Evolutionary conservation across 495 filamentous ascomycete genomes (phyloP).

Genomic region (Aspergillus asperescens): DNA sequence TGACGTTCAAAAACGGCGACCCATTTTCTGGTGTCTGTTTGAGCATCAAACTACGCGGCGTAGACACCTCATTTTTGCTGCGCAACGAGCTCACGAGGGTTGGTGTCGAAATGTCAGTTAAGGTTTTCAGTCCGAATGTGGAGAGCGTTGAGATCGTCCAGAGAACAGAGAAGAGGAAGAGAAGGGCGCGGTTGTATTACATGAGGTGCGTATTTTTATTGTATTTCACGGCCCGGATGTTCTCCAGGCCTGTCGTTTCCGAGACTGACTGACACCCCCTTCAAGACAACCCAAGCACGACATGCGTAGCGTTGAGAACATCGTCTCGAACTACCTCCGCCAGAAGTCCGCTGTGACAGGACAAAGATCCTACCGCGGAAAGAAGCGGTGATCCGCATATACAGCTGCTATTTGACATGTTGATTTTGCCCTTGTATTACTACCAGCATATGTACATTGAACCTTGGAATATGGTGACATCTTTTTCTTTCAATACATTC

Average conservation of each 20-base stretch:
- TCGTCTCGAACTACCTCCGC: slow-evolving; percentile 64
- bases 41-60: slow-evolving; percentile 73
- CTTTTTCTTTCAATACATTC: slow-evolving; percentile 10
- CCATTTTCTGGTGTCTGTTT: slow-evolving; percentile 86
- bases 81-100: slow-evolving; percentile 75
- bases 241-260: neutral
- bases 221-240: neutral
- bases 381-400: slow-evolving; percentile 22
- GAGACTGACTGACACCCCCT: slow-evolving; percentile 4
- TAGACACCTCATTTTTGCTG: slow-evolving; percentile 81
- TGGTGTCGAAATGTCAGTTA: slow-evolving; percentile 97
- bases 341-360: slow-evolving; percentile 49
- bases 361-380: slow-evolving; percentile 12
- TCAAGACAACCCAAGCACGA: slow-evolving; percentile 60
- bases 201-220: slow-evolving; percentile 65
- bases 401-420: slow-evolving; percentile 22
- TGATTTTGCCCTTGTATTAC: slow-evolving; percentile 33
- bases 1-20: slow-evolving; percentile 75
- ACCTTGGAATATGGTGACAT: slow-evolving; percentile 8
- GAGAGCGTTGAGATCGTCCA: slow-evolving; percentile 91
- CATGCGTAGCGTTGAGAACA: slow-evolving; percentile 62
- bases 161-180: slow-evolving; percentile 72
- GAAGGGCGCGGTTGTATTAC: slow-evolving; percentile 85
- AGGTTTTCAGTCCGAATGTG: slow-evolving; percentile 84
- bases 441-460: slow-evolving; percentile 31